A percentile compares a stretch with the other conserved stretches of the same genome.
These are phyloP conservation scores for Cystofilobasidium capitatum DNA, from an alignment of 768 basidiomycete species.

Conservation along the genomic window DNA sequence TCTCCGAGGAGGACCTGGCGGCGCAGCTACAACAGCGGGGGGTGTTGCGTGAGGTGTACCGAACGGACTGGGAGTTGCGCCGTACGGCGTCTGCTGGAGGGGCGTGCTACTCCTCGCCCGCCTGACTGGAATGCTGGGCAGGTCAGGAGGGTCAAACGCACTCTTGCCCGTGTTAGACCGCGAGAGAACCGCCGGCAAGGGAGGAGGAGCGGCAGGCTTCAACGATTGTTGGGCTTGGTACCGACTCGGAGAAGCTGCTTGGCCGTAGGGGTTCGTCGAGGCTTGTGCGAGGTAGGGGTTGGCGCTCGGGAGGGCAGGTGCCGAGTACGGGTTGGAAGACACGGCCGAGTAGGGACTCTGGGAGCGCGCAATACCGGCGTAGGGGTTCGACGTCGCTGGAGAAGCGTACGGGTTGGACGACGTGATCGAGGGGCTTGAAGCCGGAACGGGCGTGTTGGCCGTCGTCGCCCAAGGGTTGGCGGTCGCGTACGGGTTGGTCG, in stretches of 20 bases:
- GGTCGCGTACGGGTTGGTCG: conserved; percentile 17
- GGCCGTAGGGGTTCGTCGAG: too few relatives aligned
- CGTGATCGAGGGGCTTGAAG: neutral
- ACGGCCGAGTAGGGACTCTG: neutral
- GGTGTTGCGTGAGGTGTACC: neutral
- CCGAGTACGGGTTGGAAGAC: neutral
- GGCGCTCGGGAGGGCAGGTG: conserved; percentile 1
- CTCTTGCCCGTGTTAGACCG: too few relatives aligned
- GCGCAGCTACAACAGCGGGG: conserved; percentile 1
- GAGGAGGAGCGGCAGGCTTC: too few relatives aligned
- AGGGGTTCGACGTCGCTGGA: neutral
- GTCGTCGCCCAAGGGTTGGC: conserved; percentile 7
- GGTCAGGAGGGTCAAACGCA: conserved; percentile 14
- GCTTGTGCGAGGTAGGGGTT: conserved; percentile 12
- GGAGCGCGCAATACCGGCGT: neutral
- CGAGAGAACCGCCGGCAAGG: too few relatives aligned
- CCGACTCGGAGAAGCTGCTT: too few relatives aligned
- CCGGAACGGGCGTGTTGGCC: neutral
- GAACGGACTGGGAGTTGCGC: neutral
- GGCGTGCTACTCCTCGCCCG: conserved; percentile 1
- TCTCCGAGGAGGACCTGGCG: conserved; percentile 10
- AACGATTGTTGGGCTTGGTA: too few relatives aligned
- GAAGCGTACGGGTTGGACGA: conserved; percentile 13
- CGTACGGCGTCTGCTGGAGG: neutral
- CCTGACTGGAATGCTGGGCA: conserved; percentile 14